A percentile compares a stretch with the other conserved stretches of the same genome.
phyloP scores from a whole-genome alignment of 441 rosid genomes.

The Arabidopsis hybrid region DNA sequence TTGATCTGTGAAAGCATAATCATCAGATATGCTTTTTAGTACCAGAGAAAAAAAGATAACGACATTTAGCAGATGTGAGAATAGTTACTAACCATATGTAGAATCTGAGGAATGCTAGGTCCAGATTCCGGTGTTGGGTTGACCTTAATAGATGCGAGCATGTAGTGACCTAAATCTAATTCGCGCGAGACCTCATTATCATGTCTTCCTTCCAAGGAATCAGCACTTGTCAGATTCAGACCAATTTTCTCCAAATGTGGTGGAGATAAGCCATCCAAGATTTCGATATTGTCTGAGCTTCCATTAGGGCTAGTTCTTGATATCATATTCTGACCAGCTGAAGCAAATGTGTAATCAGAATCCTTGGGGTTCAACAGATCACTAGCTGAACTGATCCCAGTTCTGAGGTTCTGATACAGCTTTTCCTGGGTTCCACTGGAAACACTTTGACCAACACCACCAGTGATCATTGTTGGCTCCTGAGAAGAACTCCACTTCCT shows the following conservation, averaged over 20 bases:
- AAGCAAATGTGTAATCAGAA: conserved; percentile 49
- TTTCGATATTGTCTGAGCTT: conserved; percentile 57
- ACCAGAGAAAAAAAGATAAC: conserved; percentile 26
- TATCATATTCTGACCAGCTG: conserved; percentile 54
- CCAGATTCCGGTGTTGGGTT: conserved; percentile 58
- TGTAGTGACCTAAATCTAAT: conserved; percentile 58
- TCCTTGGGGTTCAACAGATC: conserved; percentile 69
- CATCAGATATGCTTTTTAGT: conserved; percentile 24
- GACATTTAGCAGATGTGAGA: conserved; percentile 35
- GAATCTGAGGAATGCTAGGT: conserved; percentile 96
- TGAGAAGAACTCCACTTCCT: conserved; percentile 87
- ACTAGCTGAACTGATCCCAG: conserved; percentile 47
- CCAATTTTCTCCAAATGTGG: conserved; percentile 64
- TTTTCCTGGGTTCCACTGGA: conserved; percentile 76
- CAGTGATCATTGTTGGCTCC: conserved; percentile 60
- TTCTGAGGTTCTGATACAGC: conserved; percentile 68
- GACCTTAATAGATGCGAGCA: conserved; percentile 61
- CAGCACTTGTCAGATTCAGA: conserved; percentile 49
- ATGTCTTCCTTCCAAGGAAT: conserved; percentile 50
- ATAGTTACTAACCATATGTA: conserved; percentile 69
- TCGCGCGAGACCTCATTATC: conserved; percentile 54
- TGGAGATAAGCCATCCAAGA: conserved; percentile 59
- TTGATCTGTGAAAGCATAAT: conserved; percentile 62
- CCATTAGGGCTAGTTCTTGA: conserved; percentile 54
- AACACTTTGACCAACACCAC: conserved; percentile 58